phyloP scores from a whole-genome alignment of 352 stramenopile genomes.

The Phytophthora pisi region DNA sequence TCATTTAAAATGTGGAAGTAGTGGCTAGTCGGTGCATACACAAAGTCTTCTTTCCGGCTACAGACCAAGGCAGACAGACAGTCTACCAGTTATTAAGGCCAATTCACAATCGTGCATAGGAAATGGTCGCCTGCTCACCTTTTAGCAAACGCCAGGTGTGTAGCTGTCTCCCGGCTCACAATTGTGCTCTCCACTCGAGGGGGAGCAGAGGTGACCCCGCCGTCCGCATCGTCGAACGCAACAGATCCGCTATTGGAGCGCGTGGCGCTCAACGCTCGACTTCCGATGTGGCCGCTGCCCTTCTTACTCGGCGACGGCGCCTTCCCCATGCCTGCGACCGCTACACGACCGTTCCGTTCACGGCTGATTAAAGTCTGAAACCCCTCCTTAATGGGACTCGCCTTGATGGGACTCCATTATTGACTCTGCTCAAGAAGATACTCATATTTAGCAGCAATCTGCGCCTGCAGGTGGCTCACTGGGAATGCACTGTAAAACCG shows the following conservation, averaged over 20 bases:
- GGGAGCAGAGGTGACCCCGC: constrained; percentile 8
- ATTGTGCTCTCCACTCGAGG: constrained; percentile 64
- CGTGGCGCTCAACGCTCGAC: constrained; percentile 14
- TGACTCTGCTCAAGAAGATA: constrained; percentile 17
- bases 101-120: background rate
- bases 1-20: constrained; percentile 76
- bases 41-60: constrained; percentile 72
- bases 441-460: constrained; percentile 34
- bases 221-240: constrained; percentile 32
- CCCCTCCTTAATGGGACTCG: constrained; percentile 11
- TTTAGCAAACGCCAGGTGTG: constrained; percentile 71
- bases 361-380: constrained; percentile 21
- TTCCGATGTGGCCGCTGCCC: constrained; percentile 18
- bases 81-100: background rate
- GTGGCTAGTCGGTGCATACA: constrained; percentile 62
- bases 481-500: background rate
- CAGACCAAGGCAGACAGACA: background rate
- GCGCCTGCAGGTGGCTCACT: background rate
- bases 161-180: constrained; percentile 74
- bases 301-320: constrained; percentile 43
- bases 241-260: constrained; percentile 17
- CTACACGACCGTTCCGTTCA: constrained; percentile 4
- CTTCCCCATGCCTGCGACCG: constrained; percentile 40
- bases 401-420: constrained; percentile 5
- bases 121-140: constrained; percentile 36